phyloP scores from a whole-genome alignment of 345 rosid species.

The Stellera chamaejasme region DNA sequence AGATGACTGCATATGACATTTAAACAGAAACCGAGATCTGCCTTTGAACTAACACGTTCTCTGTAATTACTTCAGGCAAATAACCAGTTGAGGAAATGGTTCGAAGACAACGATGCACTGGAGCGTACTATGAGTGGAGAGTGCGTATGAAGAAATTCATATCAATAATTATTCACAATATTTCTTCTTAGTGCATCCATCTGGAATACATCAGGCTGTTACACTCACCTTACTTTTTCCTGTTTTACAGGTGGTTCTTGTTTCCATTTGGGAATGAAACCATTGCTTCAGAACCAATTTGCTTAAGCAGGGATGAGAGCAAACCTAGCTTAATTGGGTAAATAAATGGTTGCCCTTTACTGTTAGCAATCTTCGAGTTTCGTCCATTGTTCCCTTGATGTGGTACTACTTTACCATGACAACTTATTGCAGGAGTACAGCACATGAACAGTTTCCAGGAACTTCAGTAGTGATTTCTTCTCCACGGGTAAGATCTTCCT shows the following conservation, averaged over 20 bases:
- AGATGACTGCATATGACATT: not conserved
- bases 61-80: conserved; percentile 23
- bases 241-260: conserved; percentile 59
- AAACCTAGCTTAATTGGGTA: conserved; percentile 62
- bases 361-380: no score
- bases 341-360: not conserved
- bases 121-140: conserved; percentile 76
- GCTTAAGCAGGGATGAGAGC: conserved; percentile 50
- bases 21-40: not conserved
- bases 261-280: conserved; percentile 40
- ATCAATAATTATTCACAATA: conserved; percentile 1
- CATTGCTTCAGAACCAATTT: conserved; percentile 36
- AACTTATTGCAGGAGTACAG: conserved; percentile 45
- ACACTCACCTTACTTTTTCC: not conserved
- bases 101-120: conserved; percentile 63
- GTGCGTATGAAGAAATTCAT: conserved; percentile 32
- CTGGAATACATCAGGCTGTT: not conserved
- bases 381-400: not conserved
- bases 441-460: conserved; percentile 41
- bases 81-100: conserved; percentile 31
- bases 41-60: not conserved
- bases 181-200: not conserved
- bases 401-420: not conserved
- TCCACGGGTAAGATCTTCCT: conserved; percentile 35
- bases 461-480: conserved; percentile 45